Evolutionary conservation across 176 grass and related monocot species (phyloP).

Genomic region (Avena sativa): DNA sequence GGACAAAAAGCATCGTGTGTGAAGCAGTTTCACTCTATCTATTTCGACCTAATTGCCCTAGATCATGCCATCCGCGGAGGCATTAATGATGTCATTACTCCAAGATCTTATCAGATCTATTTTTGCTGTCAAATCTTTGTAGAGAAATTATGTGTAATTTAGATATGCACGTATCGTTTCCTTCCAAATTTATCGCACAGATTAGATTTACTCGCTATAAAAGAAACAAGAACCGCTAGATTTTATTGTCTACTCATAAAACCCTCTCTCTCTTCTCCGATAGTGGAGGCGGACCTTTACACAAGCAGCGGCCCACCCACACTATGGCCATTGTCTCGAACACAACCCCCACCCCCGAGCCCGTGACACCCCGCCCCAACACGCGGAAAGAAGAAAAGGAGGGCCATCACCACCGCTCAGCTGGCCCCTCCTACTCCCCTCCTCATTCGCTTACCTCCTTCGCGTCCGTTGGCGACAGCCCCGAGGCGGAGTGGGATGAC

Average conservation of each 20-base stretch:
- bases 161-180: not conserved
- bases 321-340: not conserved
- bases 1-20: too few species aligned
- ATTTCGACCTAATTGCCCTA: too few species aligned
- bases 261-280: not conserved
- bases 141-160: not conserved
- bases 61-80: too few species aligned
- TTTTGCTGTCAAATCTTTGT: not conserved
- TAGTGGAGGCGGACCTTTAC: not conserved
- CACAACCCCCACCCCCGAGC: too few species aligned
- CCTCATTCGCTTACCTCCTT: not conserved
- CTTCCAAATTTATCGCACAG: not conserved
- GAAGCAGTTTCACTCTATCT: too few species aligned
- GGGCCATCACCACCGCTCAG: too few species aligned
- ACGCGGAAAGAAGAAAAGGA: too few species aligned
- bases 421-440: too few species aligned
- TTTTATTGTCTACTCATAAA: too few species aligned
- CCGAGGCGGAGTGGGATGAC: not conserved
- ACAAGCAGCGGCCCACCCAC: not conserved
- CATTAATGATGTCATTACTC: not conserved
- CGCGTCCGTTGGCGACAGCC: not conserved
- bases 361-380: too few species aligned
- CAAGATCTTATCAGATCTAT: not conserved
- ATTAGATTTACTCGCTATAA: not conserved
- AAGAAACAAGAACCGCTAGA: too few species aligned